Conservation (phyloP, 495 filamentous ascomycete genomes). For the Penicillium flavigenum region DNA sequence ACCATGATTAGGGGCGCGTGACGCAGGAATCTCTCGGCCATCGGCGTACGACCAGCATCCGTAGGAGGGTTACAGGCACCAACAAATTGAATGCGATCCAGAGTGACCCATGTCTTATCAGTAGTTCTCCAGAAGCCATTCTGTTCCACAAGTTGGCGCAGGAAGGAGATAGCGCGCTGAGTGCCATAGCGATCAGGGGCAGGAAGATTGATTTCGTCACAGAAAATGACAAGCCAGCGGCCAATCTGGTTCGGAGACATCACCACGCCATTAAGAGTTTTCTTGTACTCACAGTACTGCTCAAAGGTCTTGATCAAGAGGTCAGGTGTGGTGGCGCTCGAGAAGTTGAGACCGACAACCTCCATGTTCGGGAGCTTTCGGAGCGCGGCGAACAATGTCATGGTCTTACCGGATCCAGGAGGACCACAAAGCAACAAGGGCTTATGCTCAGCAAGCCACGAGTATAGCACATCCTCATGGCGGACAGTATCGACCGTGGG, state of each 20-base stretch:
- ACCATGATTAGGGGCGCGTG: slow-evolving; percentile 98
- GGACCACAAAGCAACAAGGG: slow-evolving; percentile 94
- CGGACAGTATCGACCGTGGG: slow-evolving; percentile 95
- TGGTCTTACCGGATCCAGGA: slow-evolving; percentile 97
- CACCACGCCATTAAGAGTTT: slow-evolving; percentile 93
- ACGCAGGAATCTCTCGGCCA: slow-evolving; percentile 89
- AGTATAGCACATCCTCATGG: slow-evolving; percentile 96
- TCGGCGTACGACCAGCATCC: slow-evolving; percentile 90
- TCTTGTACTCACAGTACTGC: slow-evolving; percentile 99
- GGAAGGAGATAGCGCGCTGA: slow-evolving; percentile 93
- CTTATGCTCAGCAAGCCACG: slow-evolving; percentile 98
- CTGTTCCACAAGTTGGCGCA: slow-evolving; percentile 95
- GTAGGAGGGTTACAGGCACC: slow-evolving; percentile 99
- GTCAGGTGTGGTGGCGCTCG: slow-evolving; percentile 95
- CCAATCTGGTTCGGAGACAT: slow-evolving; percentile 96
- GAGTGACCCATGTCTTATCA: slow-evolving; percentile 95
- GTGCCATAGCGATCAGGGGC: slow-evolving; percentile 97
- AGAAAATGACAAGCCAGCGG: slow-evolving; percentile 97
- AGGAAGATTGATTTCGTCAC: slow-evolving; percentile 99
- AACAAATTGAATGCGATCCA: slow-evolving; percentile 98
- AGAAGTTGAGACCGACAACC: slow-evolving; percentile 98
- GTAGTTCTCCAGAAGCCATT: slow-evolving; percentile 98
- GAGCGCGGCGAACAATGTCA: slow-evolving; percentile 97
- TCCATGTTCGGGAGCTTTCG: slow-evolving; percentile 98
- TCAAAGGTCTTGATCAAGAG: slow-evolving; percentile 98